phyloP scores from a whole-genome alignment of 345 rosid genomes.

The Adansonia digitata region DNA sequence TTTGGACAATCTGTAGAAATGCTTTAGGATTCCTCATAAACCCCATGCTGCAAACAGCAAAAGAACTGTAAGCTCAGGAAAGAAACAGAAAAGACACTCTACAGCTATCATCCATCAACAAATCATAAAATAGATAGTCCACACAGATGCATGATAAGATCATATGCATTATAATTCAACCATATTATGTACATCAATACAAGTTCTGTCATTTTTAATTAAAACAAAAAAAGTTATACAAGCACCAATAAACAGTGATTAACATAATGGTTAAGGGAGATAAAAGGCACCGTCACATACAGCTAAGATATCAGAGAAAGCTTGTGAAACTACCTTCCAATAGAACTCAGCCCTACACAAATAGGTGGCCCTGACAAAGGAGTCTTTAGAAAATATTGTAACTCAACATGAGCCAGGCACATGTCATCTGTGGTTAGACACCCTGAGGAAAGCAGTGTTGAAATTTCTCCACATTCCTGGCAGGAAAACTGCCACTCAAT shows the following conservation, averaged over 20 bases:
- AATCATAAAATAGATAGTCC: background rate
- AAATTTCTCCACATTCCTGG: constrained; percentile 49
- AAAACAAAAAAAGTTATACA: background rate
- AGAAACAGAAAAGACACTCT: background rate
- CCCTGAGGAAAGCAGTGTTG: constrained; percentile 23
- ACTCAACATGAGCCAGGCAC: constrained; percentile 56
- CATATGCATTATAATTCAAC: background rate
- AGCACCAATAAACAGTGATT: background rate
- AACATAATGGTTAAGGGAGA: background rate
- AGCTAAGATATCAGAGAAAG: constrained; percentile 8
- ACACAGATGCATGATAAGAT: background rate
- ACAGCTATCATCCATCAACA: background rate
- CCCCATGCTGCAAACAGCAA: constrained; percentile 51
- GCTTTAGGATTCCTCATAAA: constrained; percentile 45
- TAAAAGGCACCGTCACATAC: background rate
- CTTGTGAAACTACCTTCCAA: constrained; percentile 62
- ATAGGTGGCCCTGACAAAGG: constrained; percentile 42
- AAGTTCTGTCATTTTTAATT: background rate
- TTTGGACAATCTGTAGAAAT: constrained; percentile 44
- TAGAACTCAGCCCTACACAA: constrained; percentile 69
- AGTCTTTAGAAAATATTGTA: constrained; percentile 45
- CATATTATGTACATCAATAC: background rate
- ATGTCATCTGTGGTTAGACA: constrained; percentile 23
- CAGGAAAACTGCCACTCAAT: constrained; percentile 82
- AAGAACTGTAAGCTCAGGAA: constrained; percentile 5